Conservation (phyloP, 2,329 filamentous ascomycete species). For the Hymenotorrendiella dingleyae region DNA sequence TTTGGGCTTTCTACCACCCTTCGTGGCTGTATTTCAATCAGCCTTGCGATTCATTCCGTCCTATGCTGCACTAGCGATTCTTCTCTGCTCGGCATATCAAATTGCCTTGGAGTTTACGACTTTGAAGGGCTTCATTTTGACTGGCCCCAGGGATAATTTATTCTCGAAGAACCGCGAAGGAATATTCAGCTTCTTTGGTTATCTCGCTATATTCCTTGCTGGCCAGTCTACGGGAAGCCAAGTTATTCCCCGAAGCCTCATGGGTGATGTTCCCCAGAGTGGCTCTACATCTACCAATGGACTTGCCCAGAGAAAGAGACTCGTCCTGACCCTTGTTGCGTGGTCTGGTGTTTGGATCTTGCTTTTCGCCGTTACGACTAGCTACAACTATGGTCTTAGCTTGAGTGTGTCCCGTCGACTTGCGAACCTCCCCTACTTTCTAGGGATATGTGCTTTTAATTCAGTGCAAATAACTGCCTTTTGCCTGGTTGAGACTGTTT, state of each 20-base stretch:
- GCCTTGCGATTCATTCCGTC: slow-evolving; percentile 66
- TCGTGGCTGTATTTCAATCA: slow-evolving; percentile 77
- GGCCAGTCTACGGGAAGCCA: slow-evolving; percentile 80
- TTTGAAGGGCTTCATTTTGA: slow-evolving; percentile 78
- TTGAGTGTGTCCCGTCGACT: slow-evolving; percentile 79
- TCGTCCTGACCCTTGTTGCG: slow-evolving; percentile 57
- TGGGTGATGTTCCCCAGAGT: too few relatives aligned
- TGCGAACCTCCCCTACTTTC: slow-evolving; percentile 87
- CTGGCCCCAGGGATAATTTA: slow-evolving; percentile 71
- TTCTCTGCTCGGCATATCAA: slow-evolving; percentile 68
- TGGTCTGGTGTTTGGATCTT: slow-evolving; percentile 64
- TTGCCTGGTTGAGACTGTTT: slow-evolving; percentile 67
- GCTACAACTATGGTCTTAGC: slow-evolving; percentile 63
- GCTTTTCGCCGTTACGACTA: slow-evolving; percentile 65
- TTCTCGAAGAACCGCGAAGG: slow-evolving; percentile 91
- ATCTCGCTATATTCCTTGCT: slow-evolving; percentile 88
- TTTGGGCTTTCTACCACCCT: slow-evolving; percentile 78
- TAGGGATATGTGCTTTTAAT: slow-evolving; percentile 93
- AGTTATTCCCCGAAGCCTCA: slow-evolving; percentile 59
- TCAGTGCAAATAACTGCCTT: slow-evolving; percentile 74
- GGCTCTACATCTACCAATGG: slow-evolving; percentile 37
- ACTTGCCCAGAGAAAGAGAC: slow-evolving; percentile 45
- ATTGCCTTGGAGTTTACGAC: slow-evolving; percentile 65
- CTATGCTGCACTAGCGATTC: slow-evolving; percentile 67
- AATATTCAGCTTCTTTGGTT: slow-evolving; percentile 90